These are phyloP conservation scores for Umbellularia californica DNA, from an alignment of 164 flowering plant genomes.

Conservation along the genomic window DNA sequence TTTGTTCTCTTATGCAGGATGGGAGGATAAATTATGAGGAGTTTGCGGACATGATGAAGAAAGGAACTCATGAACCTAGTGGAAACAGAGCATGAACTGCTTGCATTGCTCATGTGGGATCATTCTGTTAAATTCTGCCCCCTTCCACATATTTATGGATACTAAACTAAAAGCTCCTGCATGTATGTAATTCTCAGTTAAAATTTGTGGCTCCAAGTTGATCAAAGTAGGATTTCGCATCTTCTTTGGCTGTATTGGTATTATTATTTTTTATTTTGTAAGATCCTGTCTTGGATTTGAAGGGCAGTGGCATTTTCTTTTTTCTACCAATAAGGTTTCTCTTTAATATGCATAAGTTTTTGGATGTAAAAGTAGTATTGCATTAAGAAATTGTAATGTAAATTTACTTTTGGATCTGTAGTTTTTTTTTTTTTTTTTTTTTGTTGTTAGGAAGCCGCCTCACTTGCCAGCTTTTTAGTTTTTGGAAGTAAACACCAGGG, in stretches of 20 bases:
- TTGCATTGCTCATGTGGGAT: neutral
- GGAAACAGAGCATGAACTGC: neutral
- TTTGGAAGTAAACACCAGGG: no score
- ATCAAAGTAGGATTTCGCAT: neutral
- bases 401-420: neutral
- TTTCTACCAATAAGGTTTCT: neutral
- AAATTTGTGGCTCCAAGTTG: no score
- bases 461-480: no score
- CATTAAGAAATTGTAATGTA: neutral
- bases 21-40: slow-evolving; percentile 82
- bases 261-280: neutral
- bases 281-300: neutral
- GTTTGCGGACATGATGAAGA: slow-evolving; percentile 80
- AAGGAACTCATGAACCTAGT: slow-evolving; percentile 38
- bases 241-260: neutral
- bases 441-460: no score
- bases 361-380: neutral
- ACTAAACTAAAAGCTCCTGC: neutral
- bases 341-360: neutral
- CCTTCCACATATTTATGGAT: neutral
- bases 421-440: no score
- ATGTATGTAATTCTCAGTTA: neutral
- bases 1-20: slow-evolving; percentile 38
- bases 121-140: neutral
- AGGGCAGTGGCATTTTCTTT: neutral